Conservation (phyloP, 306 rosid species). For the Rosa chinensis region DNA sequence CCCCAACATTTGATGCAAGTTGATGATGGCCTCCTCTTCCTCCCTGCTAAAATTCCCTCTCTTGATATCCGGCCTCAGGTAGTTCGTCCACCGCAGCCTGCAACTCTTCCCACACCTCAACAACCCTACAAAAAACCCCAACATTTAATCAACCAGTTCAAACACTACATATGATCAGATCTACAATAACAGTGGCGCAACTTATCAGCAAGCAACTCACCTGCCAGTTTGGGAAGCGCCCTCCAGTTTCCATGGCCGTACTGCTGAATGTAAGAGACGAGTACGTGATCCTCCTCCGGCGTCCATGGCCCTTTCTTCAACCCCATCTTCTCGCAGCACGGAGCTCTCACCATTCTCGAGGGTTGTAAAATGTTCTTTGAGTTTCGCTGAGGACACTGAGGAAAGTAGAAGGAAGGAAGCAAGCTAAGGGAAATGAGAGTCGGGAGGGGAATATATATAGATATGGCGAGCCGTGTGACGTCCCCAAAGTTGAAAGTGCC, state of each 20-base stretch:
- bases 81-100: constrained; percentile 79
- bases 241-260: constrained; percentile 87
- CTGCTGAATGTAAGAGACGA: constrained; percentile 54
- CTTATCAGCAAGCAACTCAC: constrained; percentile 24
- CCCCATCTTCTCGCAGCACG: constrained; percentile 95
- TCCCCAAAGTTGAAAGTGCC: neutral
- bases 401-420: neutral
- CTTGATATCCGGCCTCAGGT: constrained; percentile 85
- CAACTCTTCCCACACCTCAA: constrained; percentile 94
- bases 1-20: constrained; percentile 68
- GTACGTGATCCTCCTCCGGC: constrained; percentile 68
- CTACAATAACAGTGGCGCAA: neutral
- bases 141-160: neutral
- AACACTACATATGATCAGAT: neutral
- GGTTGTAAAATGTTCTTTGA: neutral
- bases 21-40: constrained; percentile 72
- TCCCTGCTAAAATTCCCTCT: constrained; percentile 75
- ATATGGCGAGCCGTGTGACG: neutral
- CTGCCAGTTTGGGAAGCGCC: constrained; percentile 89
- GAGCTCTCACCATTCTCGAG: constrained; percentile 77
- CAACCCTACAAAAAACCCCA: constrained; percentile 38
- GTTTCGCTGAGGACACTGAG: neutral
- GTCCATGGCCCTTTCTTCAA: constrained; percentile 95
- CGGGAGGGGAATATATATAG: neutral
- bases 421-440: neutral